Evolutionary conservation across 176 grass and related monocot species (phyloP), one percentile per base, ranked within the genome.

Genomic region (Avena sativa): DNA sequence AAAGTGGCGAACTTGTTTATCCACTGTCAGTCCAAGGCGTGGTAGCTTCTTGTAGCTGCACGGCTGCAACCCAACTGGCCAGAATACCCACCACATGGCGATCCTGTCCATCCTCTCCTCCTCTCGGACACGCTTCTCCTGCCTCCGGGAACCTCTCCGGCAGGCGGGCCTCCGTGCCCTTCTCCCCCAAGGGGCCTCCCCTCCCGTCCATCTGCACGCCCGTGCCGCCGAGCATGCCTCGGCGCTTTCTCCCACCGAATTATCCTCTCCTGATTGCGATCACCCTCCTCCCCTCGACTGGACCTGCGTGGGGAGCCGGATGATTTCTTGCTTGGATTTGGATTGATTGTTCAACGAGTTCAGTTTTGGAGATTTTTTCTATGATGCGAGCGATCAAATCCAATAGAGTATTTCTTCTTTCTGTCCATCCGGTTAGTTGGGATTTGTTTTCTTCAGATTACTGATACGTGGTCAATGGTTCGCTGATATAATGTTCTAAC

Each of bases 1-100:
- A 12, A 49, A 49, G 47, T 49, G 47, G 47, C 47, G 10, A 64
- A 64, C 61, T 64, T 64, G 60, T 13, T 63, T 63, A 5, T 63
- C 60, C 61, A 28, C 4, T 64, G 61, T 14, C 2, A 64, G 61
- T 64, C 61, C 26, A 64, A 64, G 23, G 0, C n/a, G 9, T 23
- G 63, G 12, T 66, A 66, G 63, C 63, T 66, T 66, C 8, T 23
- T 61, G 58, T 61, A 61, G 58, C 58, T 61, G 55, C 55, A 61
- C 13, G 6, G 1, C 40, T 43, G 40, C 40, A 43, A 6, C 5
- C 40, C 40, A 43, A 43, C 40, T 43, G 40, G 6, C 40, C 44
- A 74, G n/a, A 47, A 21, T 72, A 21, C 71, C 71, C 71, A 25
- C 49, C 49, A 26, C 26, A 76, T 76, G 74, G 74, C 74, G 74